Evolutionary conservation across 2,329 filamentous ascomycete species (phyloP), one percentile per base, ranked within the genome.

Genomic region (Cryphonectria naterciae): DNA sequence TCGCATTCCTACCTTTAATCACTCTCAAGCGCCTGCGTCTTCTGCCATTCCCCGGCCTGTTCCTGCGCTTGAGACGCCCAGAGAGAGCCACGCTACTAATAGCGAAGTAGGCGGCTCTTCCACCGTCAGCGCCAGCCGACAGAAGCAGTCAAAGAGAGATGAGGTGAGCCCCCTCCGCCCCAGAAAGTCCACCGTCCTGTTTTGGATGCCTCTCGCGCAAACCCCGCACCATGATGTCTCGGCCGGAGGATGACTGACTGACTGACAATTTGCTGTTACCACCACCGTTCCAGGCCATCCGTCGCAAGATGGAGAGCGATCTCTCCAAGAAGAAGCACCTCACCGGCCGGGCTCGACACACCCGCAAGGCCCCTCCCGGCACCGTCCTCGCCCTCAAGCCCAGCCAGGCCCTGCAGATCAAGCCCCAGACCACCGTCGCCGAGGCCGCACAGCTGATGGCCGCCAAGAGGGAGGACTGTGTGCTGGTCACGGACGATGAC

Each of bases 391-490:
- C 96, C 77, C 88, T 99, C 74, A 97, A 97, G 83, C 96, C 96
- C 68, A 98, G 95, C 80, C 94, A 93, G 77, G 96, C 96, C 61
- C 91, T 99, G 25, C 96, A 99, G 85, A 98, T 99, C 84, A 98
- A 98, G 85, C 96, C 96, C 67, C 89, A 87, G 74, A 98, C 94
- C 37, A 97, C 93, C 65, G 95, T 99, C 70, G 92, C 96, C 74
- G 96, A 99, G 83, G 96, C 96, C 65, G 96, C 96, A 56, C 96
- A 99, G 85, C 86, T 99, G 79, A 99, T 99, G 96, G 96, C 96
- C 69, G 96, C 96, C 66, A 99, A 99, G 87, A 89, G 96, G 77
- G 96, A 99, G 82, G 96, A 99, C 81, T 99, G 96, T 78, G 96
- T 99, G 54, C 85, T 99, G 73, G 96, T 99, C 35, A 99, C 96